Conservation (phyloP, 2,329 filamentous ascomycete species). For the Sarocladiaceae sp. region DNA sequence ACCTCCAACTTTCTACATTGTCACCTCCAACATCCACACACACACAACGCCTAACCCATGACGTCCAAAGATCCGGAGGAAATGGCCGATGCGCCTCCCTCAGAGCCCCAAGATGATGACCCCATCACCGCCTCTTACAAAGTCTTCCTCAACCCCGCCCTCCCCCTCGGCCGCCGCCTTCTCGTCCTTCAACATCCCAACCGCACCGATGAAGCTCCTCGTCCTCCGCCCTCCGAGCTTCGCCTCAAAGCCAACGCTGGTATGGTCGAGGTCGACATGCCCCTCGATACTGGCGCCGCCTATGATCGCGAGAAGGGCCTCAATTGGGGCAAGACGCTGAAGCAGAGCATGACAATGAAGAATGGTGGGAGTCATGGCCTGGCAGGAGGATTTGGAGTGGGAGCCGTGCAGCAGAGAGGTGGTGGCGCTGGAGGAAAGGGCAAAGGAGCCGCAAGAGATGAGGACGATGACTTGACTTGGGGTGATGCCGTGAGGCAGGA, state of each 20-base stretch:
- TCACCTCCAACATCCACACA: background rate
- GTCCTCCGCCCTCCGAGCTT: slow-evolving; percentile 58
- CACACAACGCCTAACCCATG: background rate
- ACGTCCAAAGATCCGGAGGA: background rate
- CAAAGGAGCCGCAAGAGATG: slow-evolving; percentile 30
- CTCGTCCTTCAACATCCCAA: slow-evolving; percentile 89
- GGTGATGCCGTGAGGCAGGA: slow-evolving; percentile 61
- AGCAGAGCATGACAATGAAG: slow-evolving; percentile 51
- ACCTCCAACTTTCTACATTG: background rate
- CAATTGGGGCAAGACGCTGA: slow-evolving; percentile 72
- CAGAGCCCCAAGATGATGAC: slow-evolving; percentile 33
- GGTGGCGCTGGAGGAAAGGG: slow-evolving; percentile 21
- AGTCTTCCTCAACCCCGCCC: slow-evolving; percentile 74
- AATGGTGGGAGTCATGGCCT: slow-evolving; percentile 63
- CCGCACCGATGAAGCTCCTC: slow-evolving; percentile 50
- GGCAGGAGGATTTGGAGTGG: slow-evolving; percentile 65
- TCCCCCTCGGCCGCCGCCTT: slow-evolving; percentile 56
- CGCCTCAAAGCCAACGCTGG: slow-evolving; percentile 77
- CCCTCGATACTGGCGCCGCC: slow-evolving; percentile 56
- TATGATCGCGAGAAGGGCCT: slow-evolving; percentile 83
- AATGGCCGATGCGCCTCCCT: background rate
- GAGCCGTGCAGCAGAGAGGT: slow-evolving; percentile 36
- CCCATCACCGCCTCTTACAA: slow-evolving; percentile 72
- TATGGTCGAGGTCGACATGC: slow-evolving; percentile 89
- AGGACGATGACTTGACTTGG: slow-evolving; percentile 52